phyloP scores from a whole-genome alignment of 78 protist genomes.

The Dictyostelium firmibasis region DNA sequence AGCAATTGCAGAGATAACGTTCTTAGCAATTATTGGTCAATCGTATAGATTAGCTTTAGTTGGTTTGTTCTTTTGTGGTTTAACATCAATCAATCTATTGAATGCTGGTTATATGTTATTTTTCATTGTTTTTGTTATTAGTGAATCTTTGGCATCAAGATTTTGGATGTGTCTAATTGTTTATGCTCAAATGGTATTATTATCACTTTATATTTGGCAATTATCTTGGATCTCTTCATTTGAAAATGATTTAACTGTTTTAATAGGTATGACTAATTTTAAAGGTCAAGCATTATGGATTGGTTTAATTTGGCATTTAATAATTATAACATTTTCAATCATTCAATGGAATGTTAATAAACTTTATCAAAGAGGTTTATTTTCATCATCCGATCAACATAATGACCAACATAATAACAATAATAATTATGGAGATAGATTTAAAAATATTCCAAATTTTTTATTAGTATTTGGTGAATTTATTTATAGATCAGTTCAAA shows the following conservation, averaged over 20 bases:
- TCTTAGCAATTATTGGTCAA: slow-evolving; percentile 24
- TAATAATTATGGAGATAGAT: not conserved
- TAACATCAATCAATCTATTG: slow-evolving; percentile 5
- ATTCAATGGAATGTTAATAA: slow-evolving; percentile 67
- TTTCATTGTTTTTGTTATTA: slow-evolving; percentile 40
- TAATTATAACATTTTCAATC: slow-evolving; percentile 41
- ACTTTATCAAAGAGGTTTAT: slow-evolving; percentile 18
- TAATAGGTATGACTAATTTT: slow-evolving; percentile 36
- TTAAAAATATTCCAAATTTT: not conserved
- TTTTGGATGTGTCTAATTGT: slow-evolving; percentile 39
- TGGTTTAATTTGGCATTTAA: slow-evolving; percentile 53
- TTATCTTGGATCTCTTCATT: not conserved
- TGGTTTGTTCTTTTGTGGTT: slow-evolving; percentile 70
- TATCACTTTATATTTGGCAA: slow-evolving; percentile 40
- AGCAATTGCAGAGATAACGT: not conserved
- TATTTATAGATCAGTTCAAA: not conserved
- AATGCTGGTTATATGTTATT: slow-evolving; percentile 76
- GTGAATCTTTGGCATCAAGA: slow-evolving; percentile 25
- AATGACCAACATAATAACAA: not conserved
- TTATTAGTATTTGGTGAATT: not conserved
- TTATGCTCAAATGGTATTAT: slow-evolving; percentile 44
- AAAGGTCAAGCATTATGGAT: slow-evolving; percentile 10
- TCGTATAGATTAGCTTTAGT: slow-evolving; percentile 60
- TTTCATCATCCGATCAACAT: not conserved
- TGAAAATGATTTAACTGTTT: not conserved